Conservation (phyloP, 345 rosid genomes). For the Physaria fendleri region DNA sequence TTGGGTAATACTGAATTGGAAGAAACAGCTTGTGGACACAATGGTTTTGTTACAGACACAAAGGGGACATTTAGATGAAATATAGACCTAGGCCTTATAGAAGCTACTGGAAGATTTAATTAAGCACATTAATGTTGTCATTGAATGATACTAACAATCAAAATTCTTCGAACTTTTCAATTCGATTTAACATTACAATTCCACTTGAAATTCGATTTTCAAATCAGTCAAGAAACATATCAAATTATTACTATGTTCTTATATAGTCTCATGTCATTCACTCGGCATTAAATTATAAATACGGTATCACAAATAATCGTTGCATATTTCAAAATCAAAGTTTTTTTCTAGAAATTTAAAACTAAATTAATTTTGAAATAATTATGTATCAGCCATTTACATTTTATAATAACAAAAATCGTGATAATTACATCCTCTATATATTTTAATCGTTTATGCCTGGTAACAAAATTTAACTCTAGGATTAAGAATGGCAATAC, state of each 20-base stretch:
- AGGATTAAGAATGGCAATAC: not conserved
- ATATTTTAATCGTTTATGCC: not conserved
- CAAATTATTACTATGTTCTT: not conserved
- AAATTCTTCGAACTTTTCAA: not conserved
- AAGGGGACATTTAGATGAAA: conserved; percentile 22
- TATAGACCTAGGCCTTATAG: conserved; percentile 13
- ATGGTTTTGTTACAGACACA: not conserved
- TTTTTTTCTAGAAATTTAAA: not conserved
- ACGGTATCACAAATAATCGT: not conserved
- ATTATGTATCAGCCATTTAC: not conserved
- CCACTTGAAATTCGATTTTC: not conserved
- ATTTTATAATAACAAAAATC: not conserved
- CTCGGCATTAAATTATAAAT: not conserved
- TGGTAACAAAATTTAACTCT: not conserved
- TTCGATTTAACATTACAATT: too few relatives aligned
- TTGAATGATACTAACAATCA: conserved; percentile 8
- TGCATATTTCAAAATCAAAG: not conserved
- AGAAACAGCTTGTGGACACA: conserved; percentile 1
- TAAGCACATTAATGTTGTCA: conserved; percentile 16
- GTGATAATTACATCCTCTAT: not conserved
- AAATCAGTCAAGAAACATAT: not conserved
- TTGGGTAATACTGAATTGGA: not conserved
- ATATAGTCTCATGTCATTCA: not conserved
- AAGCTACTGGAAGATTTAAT: not conserved
- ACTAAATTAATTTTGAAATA: not conserved